Base-by-base conservation (phyloP, 2,329 filamentous ascomycete genomes). In the Penicillium sp. region DNA sequence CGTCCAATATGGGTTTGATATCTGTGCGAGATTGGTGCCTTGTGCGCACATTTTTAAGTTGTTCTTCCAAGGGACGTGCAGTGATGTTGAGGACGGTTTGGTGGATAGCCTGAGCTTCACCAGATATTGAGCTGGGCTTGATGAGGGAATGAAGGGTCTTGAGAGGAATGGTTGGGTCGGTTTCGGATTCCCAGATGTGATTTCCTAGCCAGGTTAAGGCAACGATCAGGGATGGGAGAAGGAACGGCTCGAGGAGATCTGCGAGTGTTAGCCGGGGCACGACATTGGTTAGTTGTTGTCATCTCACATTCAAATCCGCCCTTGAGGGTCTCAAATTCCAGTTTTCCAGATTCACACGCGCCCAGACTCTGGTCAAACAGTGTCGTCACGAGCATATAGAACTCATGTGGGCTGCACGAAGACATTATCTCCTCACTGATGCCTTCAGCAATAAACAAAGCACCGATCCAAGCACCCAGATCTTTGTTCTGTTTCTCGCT, bases 401-500 rank as follows among this genome's bases (percentile, higher is more conserved):
- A 87, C 39, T 86, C 82, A 49, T 86, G 84, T 1, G 85, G 85
- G 39, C 82, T 84, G 67, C 85, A 87, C 11, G 81, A 79, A 21
- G 83, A 82, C 77, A 86, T 85, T 2, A 86, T 80, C 55, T 88
- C 85, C 60, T 88, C 85, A 50, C 79, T 83, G 39, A 87, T 84
- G 1, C 82, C 82, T 66, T 87, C 84, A 2, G 83, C 82, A 38
- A 85, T 81, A 58, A 84, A 87, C 2, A 88, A 72, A 3, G 83
- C 84, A 43, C 79, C 80, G 31, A 87, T 79, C 85, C 85, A 88
- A 29, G 78, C 79, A 2, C 78, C 78, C 1, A 87, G 75, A 57
- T 86, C 80, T 46, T 79, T 81, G 54, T 75, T 79, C 62, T 85
- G 82, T 49, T 84, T 82, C 44, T 82, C 78, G 3, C 74, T 80